Percentiles rank a stretch among this genome's conserved stretches.
These are phyloP conservation scores for Butyriboletus loyo DNA, from an alignment of 768 basidiomycete genomes.

Conservation along the genomic window DNA sequence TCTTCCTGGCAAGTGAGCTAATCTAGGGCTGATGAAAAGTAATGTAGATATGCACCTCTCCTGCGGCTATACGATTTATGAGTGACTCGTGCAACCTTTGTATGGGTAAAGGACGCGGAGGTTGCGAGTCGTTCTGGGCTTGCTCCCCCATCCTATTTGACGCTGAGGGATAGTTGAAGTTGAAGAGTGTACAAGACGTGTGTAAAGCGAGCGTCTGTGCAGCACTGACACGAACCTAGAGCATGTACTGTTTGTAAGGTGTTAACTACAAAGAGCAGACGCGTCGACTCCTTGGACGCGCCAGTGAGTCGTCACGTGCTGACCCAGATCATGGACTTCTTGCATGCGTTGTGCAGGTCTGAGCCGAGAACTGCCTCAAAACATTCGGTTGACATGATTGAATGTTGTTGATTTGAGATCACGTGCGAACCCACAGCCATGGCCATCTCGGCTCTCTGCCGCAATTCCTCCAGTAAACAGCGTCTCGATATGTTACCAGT, in stretches of 20 bases:
- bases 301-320: not conserved
- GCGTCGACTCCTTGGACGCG: not conserved
- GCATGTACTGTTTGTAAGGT: not conserved
- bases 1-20: slow-evolving; percentile 41
- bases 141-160: slow-evolving; percentile 12
- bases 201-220: not conserved
- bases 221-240: not conserved
- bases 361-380: no score
- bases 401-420: no score
- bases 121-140: slow-evolving; percentile 13
- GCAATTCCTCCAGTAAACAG: not conserved
- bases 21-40: not conserved
- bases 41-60: slow-evolving; percentile 44
- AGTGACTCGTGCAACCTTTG: slow-evolving; percentile 75
- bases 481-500: slow-evolving; percentile 12
- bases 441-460: slow-evolving; percentile 5
- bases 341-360: no score
- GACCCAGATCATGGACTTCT: not conserved
- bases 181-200: not conserved
- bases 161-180: no score
- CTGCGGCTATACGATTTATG: slow-evolving; percentile 90
- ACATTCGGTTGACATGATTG: no score
- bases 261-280: not conserved
- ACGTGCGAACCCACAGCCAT: slow-evolving; percentile 3
- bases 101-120: slow-evolving; percentile 56